Percentiles rank a stretch among this genome's conserved stretches.
Evolutionary conservation across 768 basidiomycete species (phyloP).

Genomic region (Tricholoma sp.): DNA sequence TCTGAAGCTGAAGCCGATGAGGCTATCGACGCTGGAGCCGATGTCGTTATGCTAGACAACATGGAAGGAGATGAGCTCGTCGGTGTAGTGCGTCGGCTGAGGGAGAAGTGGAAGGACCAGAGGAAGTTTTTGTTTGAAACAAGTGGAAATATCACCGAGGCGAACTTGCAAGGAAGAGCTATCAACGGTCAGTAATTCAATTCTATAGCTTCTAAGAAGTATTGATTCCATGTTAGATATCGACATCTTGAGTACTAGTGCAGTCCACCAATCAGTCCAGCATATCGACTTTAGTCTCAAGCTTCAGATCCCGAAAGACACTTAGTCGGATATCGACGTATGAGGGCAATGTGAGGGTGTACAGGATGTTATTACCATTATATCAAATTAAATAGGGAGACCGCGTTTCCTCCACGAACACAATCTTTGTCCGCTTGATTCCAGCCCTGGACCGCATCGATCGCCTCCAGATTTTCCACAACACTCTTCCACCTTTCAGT

Average conservation of each 20-base stretch:
- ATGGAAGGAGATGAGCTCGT: conserved; percentile 75
- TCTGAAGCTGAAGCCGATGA: conserved; percentile 90
- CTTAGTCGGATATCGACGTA: neutral
- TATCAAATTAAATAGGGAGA: conserved; percentile 58
- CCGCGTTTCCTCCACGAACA: conserved; percentile 70
- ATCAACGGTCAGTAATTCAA: conserved; percentile 61
- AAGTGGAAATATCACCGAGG: conserved; percentile 92
- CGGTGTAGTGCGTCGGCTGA: conserved; percentile 62
- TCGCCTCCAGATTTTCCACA: conserved; percentile 79
- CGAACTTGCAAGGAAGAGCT: conserved; percentile 73
- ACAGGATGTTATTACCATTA: neutral
- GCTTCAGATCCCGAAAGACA: conserved; percentile 59
- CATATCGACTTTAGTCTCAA: conserved; percentile 98
- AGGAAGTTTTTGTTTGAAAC: conserved; percentile 89
- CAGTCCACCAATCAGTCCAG: conserved; percentile 85
- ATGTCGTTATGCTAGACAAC: conserved; percentile 95
- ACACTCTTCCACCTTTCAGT: conserved; percentile 81
- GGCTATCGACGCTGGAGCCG: conserved; percentile 94
- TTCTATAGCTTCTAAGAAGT: neutral
- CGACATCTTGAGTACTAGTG: conserved; percentile 90
- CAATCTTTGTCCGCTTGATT: conserved; percentile 51
- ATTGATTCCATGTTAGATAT: conserved; percentile 51
- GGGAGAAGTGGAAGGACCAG: conserved; percentile 74
- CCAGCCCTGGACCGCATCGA: conserved; percentile 62
- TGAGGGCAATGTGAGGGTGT: no score